phyloP scores from a whole-genome alignment of 345 rosid species.

The Psidium friedrichsthalianum region DNA sequence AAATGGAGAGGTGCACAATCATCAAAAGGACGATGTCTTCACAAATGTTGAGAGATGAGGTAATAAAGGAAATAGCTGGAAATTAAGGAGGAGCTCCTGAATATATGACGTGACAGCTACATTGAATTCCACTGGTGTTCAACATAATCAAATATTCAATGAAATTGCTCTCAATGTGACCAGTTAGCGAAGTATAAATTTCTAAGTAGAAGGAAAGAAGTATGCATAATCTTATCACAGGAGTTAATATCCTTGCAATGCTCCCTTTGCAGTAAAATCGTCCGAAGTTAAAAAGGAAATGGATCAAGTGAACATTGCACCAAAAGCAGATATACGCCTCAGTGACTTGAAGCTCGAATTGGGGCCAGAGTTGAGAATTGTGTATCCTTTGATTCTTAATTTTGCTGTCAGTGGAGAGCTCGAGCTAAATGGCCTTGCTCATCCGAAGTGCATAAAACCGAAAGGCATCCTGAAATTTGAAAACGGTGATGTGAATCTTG shows the following conservation, averaged over 20 bases:
- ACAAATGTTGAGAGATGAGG: background rate
- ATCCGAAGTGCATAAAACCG: constrained; percentile 86
- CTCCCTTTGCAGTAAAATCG: constrained; percentile 44
- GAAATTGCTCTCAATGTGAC: background rate
- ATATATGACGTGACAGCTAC: background rate
- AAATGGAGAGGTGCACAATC: background rate
- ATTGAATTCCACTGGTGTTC: background rate
- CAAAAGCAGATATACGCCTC: constrained; percentile 73
- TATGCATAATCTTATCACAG: background rate
- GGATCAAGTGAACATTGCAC: constrained; percentile 57
- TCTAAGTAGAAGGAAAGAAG: background rate
- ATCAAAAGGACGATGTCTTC: background rate
- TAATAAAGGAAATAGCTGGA: background rate
- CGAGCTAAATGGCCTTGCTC: constrained; percentile 82
- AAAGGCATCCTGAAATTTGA: constrained; percentile 85
- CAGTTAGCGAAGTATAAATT: background rate
- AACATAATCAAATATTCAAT: background rate
- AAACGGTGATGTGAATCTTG: constrained; percentile 98
- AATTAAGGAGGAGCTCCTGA: background rate
- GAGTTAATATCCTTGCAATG: background rate
- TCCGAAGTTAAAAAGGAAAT: constrained; percentile 55
- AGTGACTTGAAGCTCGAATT: constrained; percentile 84
- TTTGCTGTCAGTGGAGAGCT: constrained; percentile 93
- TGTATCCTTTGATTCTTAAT: constrained; percentile 87
- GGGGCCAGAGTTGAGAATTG: constrained; percentile 89